A percentile compares a stretch with the other conserved stretches of the same genome.
Evolutionary conservation across 257 asterid species (phyloP).

Genomic region (Solanum chiquidenum): DNA sequence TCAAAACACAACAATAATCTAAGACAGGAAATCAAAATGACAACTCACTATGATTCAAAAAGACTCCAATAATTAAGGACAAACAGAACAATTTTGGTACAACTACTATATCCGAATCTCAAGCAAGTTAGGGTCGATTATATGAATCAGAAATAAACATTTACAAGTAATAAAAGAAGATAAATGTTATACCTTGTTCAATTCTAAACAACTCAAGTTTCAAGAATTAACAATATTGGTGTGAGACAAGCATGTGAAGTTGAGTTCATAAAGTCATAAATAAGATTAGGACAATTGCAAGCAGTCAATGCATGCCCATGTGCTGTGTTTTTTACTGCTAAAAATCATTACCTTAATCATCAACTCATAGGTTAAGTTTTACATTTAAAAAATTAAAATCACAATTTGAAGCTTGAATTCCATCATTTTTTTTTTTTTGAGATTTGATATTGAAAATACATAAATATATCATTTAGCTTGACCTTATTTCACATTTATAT

Average conservation of each 20-base stretch:
- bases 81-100: not conserved
- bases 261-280: not conserved
- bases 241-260: constrained; percentile 18
- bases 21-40: constrained; percentile 6
- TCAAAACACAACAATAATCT: constrained; percentile 12
- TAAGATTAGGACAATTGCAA: not conserved
- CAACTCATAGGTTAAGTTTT: not conserved
- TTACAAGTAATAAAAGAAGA: not conserved
- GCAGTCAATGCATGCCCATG: constrained; percentile 24
- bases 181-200: constrained; percentile 22
- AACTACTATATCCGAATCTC: not conserved
- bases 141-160: not conserved
- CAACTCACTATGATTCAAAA: constrained; percentile 3
- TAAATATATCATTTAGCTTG: too few species aligned
- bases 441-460: not conserved
- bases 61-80: constrained; percentile 4
- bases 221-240: not conserved
- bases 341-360: constrained; percentile 23
- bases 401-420: not conserved
- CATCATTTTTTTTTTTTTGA: too few species aligned
- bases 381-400: not conserved
- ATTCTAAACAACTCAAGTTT: constrained; percentile 8
- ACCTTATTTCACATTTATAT: not conserved
- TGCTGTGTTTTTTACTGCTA: constrained; percentile 20
- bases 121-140: not conserved